A percentile compares a stretch with the other conserved stretches of the same genome.
These are phyloP conservation scores for Paraconiothyrium brasiliense DNA, from an alignment of 2,329 filamentous ascomycete species.

Conservation along the genomic window DNA sequence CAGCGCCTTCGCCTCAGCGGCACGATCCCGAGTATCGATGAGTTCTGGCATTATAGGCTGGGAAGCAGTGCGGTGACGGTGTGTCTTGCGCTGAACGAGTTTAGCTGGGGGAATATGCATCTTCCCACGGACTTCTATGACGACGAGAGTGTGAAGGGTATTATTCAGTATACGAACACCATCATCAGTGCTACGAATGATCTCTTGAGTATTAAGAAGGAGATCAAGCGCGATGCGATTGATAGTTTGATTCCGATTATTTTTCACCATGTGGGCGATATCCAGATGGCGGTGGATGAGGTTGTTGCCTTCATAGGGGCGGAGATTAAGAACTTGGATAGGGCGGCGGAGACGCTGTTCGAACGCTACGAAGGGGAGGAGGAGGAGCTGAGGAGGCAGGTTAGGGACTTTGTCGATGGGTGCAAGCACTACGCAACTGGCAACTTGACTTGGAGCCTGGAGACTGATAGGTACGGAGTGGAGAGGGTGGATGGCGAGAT, in stretches of 20 bases:
- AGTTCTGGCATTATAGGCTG: constrained; percentile 24
- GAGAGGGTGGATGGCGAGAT: constrained; percentile 16
- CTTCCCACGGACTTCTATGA: background rate
- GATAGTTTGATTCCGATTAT: constrained; percentile 22
- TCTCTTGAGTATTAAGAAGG: constrained; percentile 19
- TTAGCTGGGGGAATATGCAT: constrained; percentile 14
- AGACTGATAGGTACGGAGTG: constrained; percentile 19
- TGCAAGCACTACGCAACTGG: constrained; percentile 20
- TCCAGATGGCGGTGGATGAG: constrained; percentile 18
- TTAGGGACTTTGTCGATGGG: constrained; percentile 19
- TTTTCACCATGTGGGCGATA: constrained; percentile 13
- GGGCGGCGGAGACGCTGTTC: too few species aligned
- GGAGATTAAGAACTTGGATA: background rate
- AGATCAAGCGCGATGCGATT: constrained; percentile 18
- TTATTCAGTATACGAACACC: too few species aligned
- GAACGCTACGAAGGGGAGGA: too few species aligned
- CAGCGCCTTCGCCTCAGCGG: constrained; percentile 19
- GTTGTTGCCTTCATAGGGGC: constrained; percentile 15
- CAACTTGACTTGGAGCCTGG: constrained; percentile 20
- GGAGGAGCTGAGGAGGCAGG: background rate
- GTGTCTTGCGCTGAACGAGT: constrained; percentile 23
- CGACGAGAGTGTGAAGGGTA: too few species aligned
- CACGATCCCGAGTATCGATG: constrained; percentile 5
- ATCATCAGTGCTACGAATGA: constrained; percentile 18
- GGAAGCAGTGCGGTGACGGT: constrained; percentile 25